Evolutionary conservation across 176 grass and related monocot species (phyloP).

Genomic region (Oryza brachyantha): DNA sequence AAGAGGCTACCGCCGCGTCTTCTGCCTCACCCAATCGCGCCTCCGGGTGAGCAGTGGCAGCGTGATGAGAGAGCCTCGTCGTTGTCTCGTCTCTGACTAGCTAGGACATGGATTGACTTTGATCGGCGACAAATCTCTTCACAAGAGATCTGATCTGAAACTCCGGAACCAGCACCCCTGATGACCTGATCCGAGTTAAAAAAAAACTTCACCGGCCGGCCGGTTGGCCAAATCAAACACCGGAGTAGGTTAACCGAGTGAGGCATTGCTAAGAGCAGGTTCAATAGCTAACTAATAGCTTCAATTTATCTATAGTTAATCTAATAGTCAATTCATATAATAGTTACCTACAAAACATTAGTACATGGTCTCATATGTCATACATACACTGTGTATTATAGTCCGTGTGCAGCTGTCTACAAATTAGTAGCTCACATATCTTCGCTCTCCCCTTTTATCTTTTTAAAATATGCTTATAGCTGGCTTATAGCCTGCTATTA

Average conservation of each 20-base stretch:
- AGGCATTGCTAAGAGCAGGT: not conserved
- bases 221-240: slow-evolving; percentile 28
- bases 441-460: too few relatives aligned
- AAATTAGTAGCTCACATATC: too few relatives aligned
- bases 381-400: too few relatives aligned
- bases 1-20: slow-evolving; percentile 16
- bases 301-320: too few relatives aligned
- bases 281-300: too few relatives aligned
- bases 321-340: too few relatives aligned
- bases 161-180: too few relatives aligned
- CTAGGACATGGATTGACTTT: slow-evolving; percentile 34
- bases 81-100: not conserved
- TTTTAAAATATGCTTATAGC: too few relatives aligned
- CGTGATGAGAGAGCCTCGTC: not conserved
- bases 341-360: too few relatives aligned
- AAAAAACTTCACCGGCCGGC: slow-evolving; percentile 14
- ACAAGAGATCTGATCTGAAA: slow-evolving; percentile 25
- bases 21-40: slow-evolving; percentile 23
- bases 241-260: not conserved
- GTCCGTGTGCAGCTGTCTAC: too few relatives aligned
- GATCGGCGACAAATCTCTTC: slow-evolving; percentile 14
- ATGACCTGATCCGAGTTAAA: slow-evolving; percentile 15
- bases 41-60: slow-evolving; percentile 1
- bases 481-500: too few relatives aligned
- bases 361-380: too few relatives aligned